Base-by-base conservation (phyloP, 352 stramenopile genomes). In the Blastocystis sp. region DNA sequence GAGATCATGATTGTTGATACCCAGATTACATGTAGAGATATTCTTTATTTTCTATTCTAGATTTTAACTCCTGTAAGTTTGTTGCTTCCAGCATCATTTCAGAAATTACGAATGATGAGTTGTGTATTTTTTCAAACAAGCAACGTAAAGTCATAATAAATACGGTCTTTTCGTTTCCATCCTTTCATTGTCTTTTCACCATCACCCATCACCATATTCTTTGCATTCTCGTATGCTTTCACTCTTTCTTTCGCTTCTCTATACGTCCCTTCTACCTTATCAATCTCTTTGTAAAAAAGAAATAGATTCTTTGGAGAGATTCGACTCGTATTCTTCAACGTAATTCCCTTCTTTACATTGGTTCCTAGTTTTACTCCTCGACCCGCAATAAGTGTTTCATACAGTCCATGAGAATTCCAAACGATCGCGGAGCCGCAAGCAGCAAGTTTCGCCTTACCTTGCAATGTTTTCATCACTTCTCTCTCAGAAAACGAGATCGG, bases 91-190 rank as follows among this genome's bases (percentile, higher is more conserved):
- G 26, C 24, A 62, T 85, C 4, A 43, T 85, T 7, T 41, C 53
- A 43, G 73, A 85, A 20, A 85, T 85, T 11, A 68, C 54, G 53
- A 85, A 85, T 45, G 45, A 85, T 45, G 73, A 85, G 26, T 85
- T 13, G n/a, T n/a, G 11, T 85, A 37, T 85, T 85, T 85, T 26
- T 68, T 68, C 11, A n/a, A 24, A 81, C 34, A 81, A 81, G 26
- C 59, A 24, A 78, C 2, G 16, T 37, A 78, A 78, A 45, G 20
- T 55, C 66, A 78, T 45, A 78, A 45, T 53, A 78, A 37, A 45
- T 8, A 54, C 66, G 66, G 56, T 78, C 66, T 53, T 78, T 78
- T 9, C 66, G 26, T 24, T 78, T 78, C 66, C 66, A 78, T 6
- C 6, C 16, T 18, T 39, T 7, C 43, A 78, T 53, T 37, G 50